A percentile compares a stretch with the other conserved stretches of the same genome.
Conservation (phyloP, 495 filamentous ascomycete genomes). For the Parathielavia hyrcaniae region DNA sequence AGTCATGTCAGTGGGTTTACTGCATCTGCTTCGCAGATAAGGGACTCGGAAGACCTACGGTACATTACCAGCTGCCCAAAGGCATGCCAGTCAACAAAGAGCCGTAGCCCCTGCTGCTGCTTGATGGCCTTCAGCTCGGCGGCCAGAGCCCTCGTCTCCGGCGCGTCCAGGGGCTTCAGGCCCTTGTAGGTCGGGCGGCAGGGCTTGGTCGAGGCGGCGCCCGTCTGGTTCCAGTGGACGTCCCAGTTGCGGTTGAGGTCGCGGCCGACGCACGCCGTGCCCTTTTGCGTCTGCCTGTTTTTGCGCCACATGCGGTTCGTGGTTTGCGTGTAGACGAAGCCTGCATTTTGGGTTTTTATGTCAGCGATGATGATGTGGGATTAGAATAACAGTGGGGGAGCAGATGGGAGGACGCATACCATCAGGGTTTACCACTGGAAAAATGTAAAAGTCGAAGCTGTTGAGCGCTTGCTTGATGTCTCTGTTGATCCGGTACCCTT, state of each 20-base stretch:
- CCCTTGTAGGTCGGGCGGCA: constrained; percentile 31
- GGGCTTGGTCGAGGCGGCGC: constrained; percentile 46
- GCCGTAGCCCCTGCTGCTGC: constrained; percentile 43
- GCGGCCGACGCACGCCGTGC: constrained; percentile 47
- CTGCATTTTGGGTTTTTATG: constrained; percentile 6
- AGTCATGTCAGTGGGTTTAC: background rate
- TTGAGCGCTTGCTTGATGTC: constrained; percentile 43
- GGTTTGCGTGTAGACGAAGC: constrained; percentile 56
- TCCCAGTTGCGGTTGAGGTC: constrained; percentile 62
- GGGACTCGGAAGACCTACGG: constrained; percentile 16
- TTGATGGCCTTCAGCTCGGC: constrained; percentile 38
- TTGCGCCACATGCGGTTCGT: constrained; percentile 56
- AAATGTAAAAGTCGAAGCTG: constrained; percentile 58
- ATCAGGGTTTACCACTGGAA: constrained; percentile 59
- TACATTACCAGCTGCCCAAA: constrained; percentile 47
- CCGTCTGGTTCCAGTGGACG: constrained; percentile 44
- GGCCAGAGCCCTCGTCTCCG: constrained; percentile 46
- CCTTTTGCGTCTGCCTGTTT: constrained; percentile 46
- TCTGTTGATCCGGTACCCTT: constrained; percentile 40
- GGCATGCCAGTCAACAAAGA: constrained; percentile 57
- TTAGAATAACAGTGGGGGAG: background rate
- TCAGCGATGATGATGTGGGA: background rate
- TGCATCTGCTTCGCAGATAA: background rate
- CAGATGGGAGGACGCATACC: constrained; percentile 18
- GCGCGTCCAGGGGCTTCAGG: constrained; percentile 39